These are phyloP conservation scores for Solanum hybrid DNA, from an alignment of 305 asterid genomes.

Conservation along the genomic window DNA sequence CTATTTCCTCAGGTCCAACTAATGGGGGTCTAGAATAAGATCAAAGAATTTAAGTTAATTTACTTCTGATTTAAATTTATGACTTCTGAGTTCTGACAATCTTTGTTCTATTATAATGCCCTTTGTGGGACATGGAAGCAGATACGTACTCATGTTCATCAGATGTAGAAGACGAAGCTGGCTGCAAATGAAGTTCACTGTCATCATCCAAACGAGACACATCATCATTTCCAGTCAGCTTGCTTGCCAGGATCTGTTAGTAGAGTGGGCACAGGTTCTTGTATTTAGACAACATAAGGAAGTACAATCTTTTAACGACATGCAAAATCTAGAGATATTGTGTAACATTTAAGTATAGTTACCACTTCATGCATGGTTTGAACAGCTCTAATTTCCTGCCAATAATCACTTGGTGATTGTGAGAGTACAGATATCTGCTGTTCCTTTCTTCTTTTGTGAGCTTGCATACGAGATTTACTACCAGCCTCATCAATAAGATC, in stretches of 20 bases:
- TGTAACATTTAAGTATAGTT: background rate
- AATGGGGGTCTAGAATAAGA: slow-evolving; percentile 34
- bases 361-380: slow-evolving; percentile 76
- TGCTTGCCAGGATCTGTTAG: slow-evolving; percentile 43
- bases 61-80: background rate
- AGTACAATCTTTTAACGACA: background rate
- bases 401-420: slow-evolving; percentile 64
- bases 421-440: slow-evolving; percentile 60
- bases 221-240: slow-evolving; percentile 31
- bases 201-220: slow-evolving; percentile 27
- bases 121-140: slow-evolving; percentile 3
- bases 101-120: background rate
- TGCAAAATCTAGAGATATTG: background rate
- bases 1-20: slow-evolving; percentile 91
- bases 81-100: background rate
- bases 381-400: slow-evolving; percentile 84
- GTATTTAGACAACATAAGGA: slow-evolving; percentile 12
- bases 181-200: slow-evolving; percentile 20
- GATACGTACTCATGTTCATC: slow-evolving; percentile 61
- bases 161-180: slow-evolving; percentile 21
- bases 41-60: background rate
- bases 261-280: slow-evolving; percentile 12
- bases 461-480: slow-evolving; percentile 89
- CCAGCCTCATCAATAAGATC: slow-evolving; percentile 99
- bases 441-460: slow-evolving; percentile 62